Base-by-base conservation (phyloP, 2,329 filamentous ascomycete species). In the Cytospora piceae region DNA sequence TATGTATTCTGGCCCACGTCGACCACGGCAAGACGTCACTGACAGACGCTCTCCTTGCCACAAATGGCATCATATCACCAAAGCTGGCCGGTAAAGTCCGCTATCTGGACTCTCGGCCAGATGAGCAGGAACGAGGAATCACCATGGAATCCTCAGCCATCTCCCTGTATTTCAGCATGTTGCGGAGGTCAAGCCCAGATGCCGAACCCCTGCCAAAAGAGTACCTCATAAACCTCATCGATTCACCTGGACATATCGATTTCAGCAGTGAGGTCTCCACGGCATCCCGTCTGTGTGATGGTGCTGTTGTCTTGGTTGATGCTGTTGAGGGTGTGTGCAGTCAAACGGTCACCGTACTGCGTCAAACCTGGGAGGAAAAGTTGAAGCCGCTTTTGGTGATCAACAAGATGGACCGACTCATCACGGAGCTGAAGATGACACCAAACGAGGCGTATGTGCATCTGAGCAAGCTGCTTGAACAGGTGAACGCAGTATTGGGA, bases 71-170 rank as follows among this genome's bases (percentile, higher is more conserved):
- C 81, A 99, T 99, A 74, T 98, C 95, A 34, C 92, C 94, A 64
- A 98, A 98, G 77, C 85, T 98, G 74, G 95, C 95, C 64, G 95
- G 95, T 77, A 98, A 98, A 83, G 96, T 99, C 78, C 90, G 95
- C 71, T 99, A 98, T 74, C 88, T 99, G 66, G 95, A 99, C 80
- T 98, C 95, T 27, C 85, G 95, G 53, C 94, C 94, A 1, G 95
- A 99, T 78, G 95, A 99, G 77, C 95, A 99, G 79, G 86, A 92
- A 20, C 90, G 95, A 70, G 95, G 95, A 64, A 99, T 99, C 74
- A 99, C 95, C n/a, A 99, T 99, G 95, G 95, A 99, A 77, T 98
- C 95, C 0, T 98, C 94, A 7, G 95, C 95, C 68, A 99, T 99
- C 70, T 98, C 95, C 0, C 83, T 99, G 39, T 96, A 91, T 79